Evolutionary conservation across 345 rosid genomes (phyloP).

Genomic region (Eucalyptus leucophloia): DNA sequence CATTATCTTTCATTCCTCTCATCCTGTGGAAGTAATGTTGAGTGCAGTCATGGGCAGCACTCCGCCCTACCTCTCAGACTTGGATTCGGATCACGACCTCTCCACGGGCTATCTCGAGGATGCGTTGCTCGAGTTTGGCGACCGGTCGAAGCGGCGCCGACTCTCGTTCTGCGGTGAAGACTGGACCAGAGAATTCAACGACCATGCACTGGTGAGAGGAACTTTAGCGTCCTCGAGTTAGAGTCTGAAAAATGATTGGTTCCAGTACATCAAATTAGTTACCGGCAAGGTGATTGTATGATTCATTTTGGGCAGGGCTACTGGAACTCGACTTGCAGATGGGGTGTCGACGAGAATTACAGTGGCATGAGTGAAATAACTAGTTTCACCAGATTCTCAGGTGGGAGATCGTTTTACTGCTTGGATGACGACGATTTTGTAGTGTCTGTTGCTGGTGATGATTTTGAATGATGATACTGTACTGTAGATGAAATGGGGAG

Average conservation of each 20-base stretch:
- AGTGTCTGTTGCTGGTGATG: not conserved
- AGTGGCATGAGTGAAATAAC: conserved; percentile 31
- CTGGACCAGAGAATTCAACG: not conserved
- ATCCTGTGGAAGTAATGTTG: not conserved
- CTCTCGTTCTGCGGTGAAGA: conserved; percentile 6
- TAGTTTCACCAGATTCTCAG: conserved; percentile 15
- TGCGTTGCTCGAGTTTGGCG: conserved; percentile 59
- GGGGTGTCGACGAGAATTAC: conserved; percentile 47
- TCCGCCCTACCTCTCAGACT: conserved; percentile 18
- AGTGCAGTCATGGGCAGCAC: conserved; percentile 27
- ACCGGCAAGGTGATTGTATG: not conserved
- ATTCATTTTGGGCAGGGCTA: conserved; percentile 22
- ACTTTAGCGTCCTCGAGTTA: not conserved
- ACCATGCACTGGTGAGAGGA: not conserved
- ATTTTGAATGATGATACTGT: not conserved
- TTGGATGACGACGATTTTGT: not conserved
- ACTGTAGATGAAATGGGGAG: not conserved
- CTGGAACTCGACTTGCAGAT: conserved; percentile 28
- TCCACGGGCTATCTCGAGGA: conserved; percentile 91
- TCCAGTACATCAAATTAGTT: not conserved
- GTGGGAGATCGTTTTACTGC: not conserved
- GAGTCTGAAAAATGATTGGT: not conserved
- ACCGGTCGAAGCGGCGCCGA: conserved; percentile 58
- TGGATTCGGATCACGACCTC: conserved; percentile 26
- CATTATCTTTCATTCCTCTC: not conserved